These are phyloP conservation scores for Talaromyces sp. DNA, from an alignment of 2,329 filamentous ascomycete genomes.

Conservation along the genomic window DNA sequence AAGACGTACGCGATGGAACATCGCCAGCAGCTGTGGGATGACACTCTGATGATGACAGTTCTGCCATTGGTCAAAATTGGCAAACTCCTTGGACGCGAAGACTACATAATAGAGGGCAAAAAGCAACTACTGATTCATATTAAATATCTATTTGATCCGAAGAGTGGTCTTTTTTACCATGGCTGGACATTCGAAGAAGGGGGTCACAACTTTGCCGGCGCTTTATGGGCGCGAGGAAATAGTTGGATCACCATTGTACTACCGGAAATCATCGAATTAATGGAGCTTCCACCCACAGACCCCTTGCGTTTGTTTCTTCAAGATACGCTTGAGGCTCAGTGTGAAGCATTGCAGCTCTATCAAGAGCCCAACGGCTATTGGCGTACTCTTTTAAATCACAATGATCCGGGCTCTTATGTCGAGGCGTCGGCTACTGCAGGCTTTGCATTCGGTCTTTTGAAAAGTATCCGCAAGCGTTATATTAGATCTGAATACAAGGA, in stretches of 20 bases:
- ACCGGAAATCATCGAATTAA: conserved; percentile 75
- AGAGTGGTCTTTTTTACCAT: conserved; percentile 76
- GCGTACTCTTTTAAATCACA: conserved; percentile 72
- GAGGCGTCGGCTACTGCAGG: conserved; percentile 79
- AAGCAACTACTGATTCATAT: conserved; percentile 76
- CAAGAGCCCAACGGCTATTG: conserved; percentile 69
- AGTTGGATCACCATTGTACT: conserved; percentile 81
- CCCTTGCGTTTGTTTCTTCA: conserved; percentile 57
- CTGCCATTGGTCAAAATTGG: conserved; percentile 80
- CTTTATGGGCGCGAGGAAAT: conserved; percentile 58
- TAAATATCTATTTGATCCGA: conserved; percentile 74
- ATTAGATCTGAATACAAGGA: conserved; percentile 65
- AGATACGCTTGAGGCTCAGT: conserved; percentile 68
- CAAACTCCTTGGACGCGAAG: conserved; percentile 66
- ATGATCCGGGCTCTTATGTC: conserved; percentile 65
- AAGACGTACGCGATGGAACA: conserved; percentile 73
- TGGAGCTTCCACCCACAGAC: conserved; percentile 63
- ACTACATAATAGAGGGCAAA: conserved; percentile 78
- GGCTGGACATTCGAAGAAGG: conserved; percentile 76
- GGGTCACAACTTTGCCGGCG: conserved; percentile 61
- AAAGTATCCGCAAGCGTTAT: conserved; percentile 71
- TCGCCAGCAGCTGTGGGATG: conserved; percentile 78
- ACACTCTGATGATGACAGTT: conserved; percentile 87
- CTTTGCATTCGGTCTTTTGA: conserved; percentile 78
- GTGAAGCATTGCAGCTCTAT: conserved; percentile 62